These are phyloP conservation scores for Musa acuminata DNA, from an alignment of 176 grass and related monocot genomes.

Conservation along the genomic window DNA sequence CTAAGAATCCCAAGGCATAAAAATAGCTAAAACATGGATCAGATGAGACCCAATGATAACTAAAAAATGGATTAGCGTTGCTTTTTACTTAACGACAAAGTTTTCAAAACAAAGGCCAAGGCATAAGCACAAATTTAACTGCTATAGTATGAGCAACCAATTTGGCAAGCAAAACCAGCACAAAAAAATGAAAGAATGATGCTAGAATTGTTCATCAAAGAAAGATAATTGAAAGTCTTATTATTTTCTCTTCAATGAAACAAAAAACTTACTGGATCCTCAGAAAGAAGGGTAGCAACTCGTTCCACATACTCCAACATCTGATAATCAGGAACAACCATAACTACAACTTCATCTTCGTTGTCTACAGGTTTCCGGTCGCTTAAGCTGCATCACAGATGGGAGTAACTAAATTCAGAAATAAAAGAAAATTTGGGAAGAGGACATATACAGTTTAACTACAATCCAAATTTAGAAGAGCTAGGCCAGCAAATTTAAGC, in stretches of 20 bases:
- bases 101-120: not conserved
- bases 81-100: not conserved
- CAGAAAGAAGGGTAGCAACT: slow-evolving; percentile 64
- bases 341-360: slow-evolving; percentile 79
- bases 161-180: not conserved
- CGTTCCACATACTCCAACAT: slow-evolving; percentile 84
- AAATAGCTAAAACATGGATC: not conserved
- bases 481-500: not conserved
- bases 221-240: slow-evolving; percentile 3
- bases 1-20: not conserved
- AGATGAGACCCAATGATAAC: not conserved
- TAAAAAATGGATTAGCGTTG: not conserved
- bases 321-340: slow-evolving; percentile 95
- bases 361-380: slow-evolving; percentile 75
- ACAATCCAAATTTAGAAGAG: not conserved
- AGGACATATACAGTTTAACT: not conserved
- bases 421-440: not conserved
- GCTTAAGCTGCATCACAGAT: slow-evolving; percentile 55
- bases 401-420: not conserved
- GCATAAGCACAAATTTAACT: not conserved
- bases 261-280: slow-evolving; percentile 57
- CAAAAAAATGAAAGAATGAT: not conserved
- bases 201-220: not conserved
- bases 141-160: not conserved
- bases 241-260: slow-evolving; percentile 10